Evolutionary conservation across 2,329 filamentous ascomycete genomes (phyloP).

Genomic region (Pleomassaria siparia): DNA sequence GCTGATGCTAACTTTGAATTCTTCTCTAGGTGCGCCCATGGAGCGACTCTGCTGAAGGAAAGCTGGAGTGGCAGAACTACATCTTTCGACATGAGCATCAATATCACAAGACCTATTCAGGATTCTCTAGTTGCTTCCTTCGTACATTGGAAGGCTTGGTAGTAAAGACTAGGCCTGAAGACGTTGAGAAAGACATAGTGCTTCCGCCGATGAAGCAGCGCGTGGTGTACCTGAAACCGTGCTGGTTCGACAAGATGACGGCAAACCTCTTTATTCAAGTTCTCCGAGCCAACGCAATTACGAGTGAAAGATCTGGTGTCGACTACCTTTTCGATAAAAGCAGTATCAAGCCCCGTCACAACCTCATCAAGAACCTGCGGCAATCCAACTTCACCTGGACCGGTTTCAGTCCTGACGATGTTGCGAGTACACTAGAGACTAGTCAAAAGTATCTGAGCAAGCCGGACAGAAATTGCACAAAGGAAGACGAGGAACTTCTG

Average conservation of each 20-base stretch:
- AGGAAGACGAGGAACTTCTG: constrained; percentile 63
- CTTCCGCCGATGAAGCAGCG: constrained; percentile 74
- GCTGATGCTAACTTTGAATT: not conserved
- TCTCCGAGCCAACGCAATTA: constrained; percentile 82
- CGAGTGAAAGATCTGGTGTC: constrained; percentile 77
- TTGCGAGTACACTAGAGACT: constrained; percentile 65
- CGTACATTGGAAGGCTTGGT: constrained; percentile 76
- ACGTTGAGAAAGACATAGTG: constrained; percentile 64
- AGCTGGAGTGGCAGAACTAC: constrained; percentile 73
- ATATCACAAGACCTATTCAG: constrained; percentile 58
- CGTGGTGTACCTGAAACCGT: constrained; percentile 74
- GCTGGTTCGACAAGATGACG: constrained; percentile 79
- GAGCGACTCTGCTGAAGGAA: constrained; percentile 64
- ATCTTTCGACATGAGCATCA: constrained; percentile 56
- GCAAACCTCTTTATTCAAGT: constrained; percentile 84
- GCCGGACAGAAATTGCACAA: constrained; percentile 59
- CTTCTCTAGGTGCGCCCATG: constrained; percentile 61
- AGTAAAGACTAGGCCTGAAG: constrained; percentile 73
- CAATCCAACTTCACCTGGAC: constrained; percentile 86
- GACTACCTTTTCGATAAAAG: constrained; percentile 88
- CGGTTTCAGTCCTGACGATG: constrained; percentile 67
- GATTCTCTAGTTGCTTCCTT: constrained; percentile 60
- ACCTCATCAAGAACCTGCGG: constrained; percentile 75
- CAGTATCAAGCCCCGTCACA: constrained; percentile 66
- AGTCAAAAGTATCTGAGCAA: constrained; percentile 68